These are phyloP conservation scores for Solanum boliviense DNA, from an alignment of 257 asterid genomes.

Conservation along the genomic window DNA sequence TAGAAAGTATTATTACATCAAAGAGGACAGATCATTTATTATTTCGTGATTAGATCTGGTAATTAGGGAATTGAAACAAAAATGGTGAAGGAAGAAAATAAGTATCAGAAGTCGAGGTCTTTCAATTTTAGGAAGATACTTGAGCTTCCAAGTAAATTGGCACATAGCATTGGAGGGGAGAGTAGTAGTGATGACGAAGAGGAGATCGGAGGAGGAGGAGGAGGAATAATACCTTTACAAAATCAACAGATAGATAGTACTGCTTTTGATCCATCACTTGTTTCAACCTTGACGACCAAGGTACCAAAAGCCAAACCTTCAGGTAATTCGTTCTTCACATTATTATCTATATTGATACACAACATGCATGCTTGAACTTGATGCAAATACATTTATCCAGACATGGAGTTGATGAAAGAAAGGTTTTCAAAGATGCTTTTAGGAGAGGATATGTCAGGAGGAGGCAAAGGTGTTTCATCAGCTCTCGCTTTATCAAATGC, in stretches of 20 bases:
- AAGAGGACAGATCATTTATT: not conserved
- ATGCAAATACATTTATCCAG: conserved; percentile 11
- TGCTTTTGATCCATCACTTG: not conserved
- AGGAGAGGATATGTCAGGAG: conserved; percentile 77
- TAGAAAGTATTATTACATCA: not conserved
- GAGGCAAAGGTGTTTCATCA: conserved; percentile 77
- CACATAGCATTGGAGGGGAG: conserved; percentile 20
- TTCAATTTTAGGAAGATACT: conserved; percentile 37
- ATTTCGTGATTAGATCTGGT: not conserved
- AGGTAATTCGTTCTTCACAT: conserved; percentile 21
- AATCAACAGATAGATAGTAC: conserved; percentile 5
- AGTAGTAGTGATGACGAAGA: conserved; percentile 16
- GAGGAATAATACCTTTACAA: conserved; percentile 5
- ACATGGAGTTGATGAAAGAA: conserved; percentile 65
- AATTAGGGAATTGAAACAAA: not conserved
- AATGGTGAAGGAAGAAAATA: conserved; percentile 24
- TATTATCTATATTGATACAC: no score
- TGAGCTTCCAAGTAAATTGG: conserved; percentile 21
- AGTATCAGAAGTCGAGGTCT: conserved; percentile 30
- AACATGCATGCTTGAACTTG: no score
- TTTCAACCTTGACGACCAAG: conserved; percentile 6
- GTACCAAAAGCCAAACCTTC: conserved; percentile 10
- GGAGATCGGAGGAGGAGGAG: conserved; percentile 2
- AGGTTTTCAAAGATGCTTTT: conserved; percentile 58
- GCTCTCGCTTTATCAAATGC: conserved; percentile 73